Evolutionary conservation across 2,329 filamentous ascomycete genomes (phyloP).

Genomic region (Escovopsis sp.): DNA sequence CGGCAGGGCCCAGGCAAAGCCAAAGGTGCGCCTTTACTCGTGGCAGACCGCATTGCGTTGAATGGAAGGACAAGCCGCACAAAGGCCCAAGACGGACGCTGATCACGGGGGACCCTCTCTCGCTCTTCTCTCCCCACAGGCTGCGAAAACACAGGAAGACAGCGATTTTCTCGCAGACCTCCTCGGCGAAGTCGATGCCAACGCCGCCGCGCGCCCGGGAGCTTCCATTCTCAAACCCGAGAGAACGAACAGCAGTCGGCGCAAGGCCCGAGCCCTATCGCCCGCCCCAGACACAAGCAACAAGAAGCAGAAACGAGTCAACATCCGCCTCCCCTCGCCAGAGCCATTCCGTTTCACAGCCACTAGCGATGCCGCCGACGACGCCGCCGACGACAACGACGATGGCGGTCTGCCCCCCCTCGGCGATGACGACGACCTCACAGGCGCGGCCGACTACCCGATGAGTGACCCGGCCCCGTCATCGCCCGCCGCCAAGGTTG

Average conservation of each 20-base stretch:
- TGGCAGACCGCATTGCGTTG: too few species aligned
- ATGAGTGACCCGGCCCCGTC: conserved; percentile 81
- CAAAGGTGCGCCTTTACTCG: conserved; percentile 61
- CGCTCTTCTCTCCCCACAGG: conserved; percentile 27
- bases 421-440: conserved; percentile 48
- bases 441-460: conserved; percentile 32
- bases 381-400: conserved; percentile 15
- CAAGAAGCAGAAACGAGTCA: conserved; percentile 42
- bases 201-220: conserved; percentile 28
- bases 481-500: conserved; percentile 68
- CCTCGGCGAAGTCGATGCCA: conserved; percentile 75
- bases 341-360: conserved; percentile 28
- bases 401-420: conserved; percentile 38
- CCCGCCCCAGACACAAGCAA: conserved; percentile 42
- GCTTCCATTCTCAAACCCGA: conserved; percentile 17
- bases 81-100: neutral
- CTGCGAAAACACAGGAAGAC: conserved; percentile 69
- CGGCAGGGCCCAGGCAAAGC: conserved; percentile 51
- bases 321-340: conserved; percentile 31
- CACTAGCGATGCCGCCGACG: conserved; percentile 29
- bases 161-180: conserved; percentile 75
- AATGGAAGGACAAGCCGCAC: too few species aligned
- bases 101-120: neutral
- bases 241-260: conserved; percentile 49
- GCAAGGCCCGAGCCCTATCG: conserved; percentile 67